Evolutionary conservation across 345 rosid species (phyloP), one percentile per base, ranked within the genome.

Genomic region (Rhizophora apiculata): DNA sequence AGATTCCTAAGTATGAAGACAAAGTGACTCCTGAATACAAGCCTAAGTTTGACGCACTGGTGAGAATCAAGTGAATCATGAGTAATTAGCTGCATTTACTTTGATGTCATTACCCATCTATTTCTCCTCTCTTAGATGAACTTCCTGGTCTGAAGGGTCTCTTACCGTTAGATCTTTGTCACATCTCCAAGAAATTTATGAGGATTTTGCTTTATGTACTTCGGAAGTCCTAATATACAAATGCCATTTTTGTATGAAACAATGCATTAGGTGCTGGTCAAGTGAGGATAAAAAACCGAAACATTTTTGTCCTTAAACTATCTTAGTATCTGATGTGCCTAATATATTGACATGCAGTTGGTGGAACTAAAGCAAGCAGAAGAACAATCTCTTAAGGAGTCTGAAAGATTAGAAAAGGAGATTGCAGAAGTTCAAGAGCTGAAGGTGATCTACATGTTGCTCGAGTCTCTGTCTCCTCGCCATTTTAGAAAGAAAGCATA

Each of bases 321-420:
- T 10, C 18, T 56, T 4, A 24, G 30, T 24, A 11, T 13, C 49
- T 43, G 49, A 13, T 43, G 49, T 1, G 18, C 6, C 60, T 27
- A 56, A 56, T 21, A 24, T 24, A 2, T 24, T 56, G 60, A 6
- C 29, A 10, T 56, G 18, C 60, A 95, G 98, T 51, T 89, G 87
- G 91, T 92, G 64, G 98, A 95, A 80, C 75, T 95, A 80, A 92
- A 95, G 85, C 94, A 88, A 71, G 99, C 94, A 26, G 97, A 96
- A 75, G 74, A 84, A 78, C 76, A 82, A 70, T 96, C 99, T 68
- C 82, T 84, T 9, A 90, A 89, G 81, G 96, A 92, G 79, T 92
- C 98, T 5, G 89, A 85, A 67, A 81, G 87, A 2, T 43, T 95
- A 74, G 99, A 92, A 79, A 89, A 92, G 83, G 99, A 92, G 84